These are phyloP conservation scores for Pseudocercospora eumusae DNA, from an alignment of 2,329 filamentous ascomycete genomes.

Conservation along the genomic window DNA sequence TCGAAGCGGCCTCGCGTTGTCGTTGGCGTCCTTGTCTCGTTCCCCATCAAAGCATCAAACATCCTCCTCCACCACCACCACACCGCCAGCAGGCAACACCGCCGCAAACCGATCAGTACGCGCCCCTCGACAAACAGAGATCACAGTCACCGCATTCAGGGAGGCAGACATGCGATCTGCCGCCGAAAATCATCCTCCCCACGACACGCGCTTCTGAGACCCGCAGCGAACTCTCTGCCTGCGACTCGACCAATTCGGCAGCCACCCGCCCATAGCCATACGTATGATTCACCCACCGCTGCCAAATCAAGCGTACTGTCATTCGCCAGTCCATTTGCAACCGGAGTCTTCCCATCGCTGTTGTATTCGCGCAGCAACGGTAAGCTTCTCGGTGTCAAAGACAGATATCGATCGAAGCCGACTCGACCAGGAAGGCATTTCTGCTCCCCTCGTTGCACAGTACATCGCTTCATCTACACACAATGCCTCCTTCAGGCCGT, in stretches of 20 bases:
- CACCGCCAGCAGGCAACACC: not conserved
- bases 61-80: not conserved
- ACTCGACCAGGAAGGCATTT: constrained; percentile 10
- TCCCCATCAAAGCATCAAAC: not conserved
- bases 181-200: not conserved
- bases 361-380: not conserved
- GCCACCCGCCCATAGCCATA: not conserved
- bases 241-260: not conserved
- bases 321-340: not conserved
- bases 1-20: constrained; percentile 1
- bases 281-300: not conserved
- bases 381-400: not conserved
- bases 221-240: not conserved
- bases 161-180: constrained; percentile 4
- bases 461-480: not conserved
- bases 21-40: not conserved
- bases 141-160: not conserved
- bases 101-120: not conserved
- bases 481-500: constrained; percentile 39
- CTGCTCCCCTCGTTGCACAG: not conserved
- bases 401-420: not conserved
- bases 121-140: not conserved
- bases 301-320: not conserved
- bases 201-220: constrained; percentile 6
- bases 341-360: not conserved